phyloP scores from a whole-genome alignment of 73 alveolate genomes.

The Paramecium tetraurelia region DNA sequence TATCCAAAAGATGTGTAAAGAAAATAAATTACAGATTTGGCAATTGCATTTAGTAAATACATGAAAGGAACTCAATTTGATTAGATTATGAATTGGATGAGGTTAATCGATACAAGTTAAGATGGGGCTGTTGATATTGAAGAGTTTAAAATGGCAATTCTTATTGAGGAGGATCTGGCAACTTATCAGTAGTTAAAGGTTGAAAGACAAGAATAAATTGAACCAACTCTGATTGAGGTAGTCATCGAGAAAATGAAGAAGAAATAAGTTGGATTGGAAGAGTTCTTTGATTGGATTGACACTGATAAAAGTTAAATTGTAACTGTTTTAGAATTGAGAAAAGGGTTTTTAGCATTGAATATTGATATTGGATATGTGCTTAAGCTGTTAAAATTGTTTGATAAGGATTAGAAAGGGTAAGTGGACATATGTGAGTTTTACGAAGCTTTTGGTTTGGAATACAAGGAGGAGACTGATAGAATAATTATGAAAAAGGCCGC shows the following conservation, averaged over 20 bases:
- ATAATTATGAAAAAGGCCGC: slow-evolving; percentile 4
- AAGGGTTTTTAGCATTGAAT: slow-evolving; percentile 33
- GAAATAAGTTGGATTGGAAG: background rate
- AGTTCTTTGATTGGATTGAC: slow-evolving; percentile 40
- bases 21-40: slow-evolving; percentile 40
- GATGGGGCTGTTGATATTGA: slow-evolving; percentile 5
- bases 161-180: slow-evolving; percentile 27
- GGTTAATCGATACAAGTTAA: slow-evolving; percentile 12
- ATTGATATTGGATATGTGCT: background rate
- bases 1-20: background rate
- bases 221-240: background rate
- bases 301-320: slow-evolving; percentile 15
- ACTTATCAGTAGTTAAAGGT: background rate
- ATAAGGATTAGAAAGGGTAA: background rate
- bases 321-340: background rate
- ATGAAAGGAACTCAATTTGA: slow-evolving; percentile 22
- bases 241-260: slow-evolving; percentile 22
- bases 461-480: slow-evolving; percentile 11
- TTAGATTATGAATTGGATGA: background rate
- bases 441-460: slow-evolving; percentile 17
- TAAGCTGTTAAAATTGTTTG: slow-evolving; percentile 16
- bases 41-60: slow-evolving; percentile 7
- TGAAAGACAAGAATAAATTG: background rate
- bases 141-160: slow-evolving; percentile 29
- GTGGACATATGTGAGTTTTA: slow-evolving; percentile 25